Percentiles rank a stretch among this genome's conserved stretches.
Conservation (phyloP, 1,284 basidiomycete species). For the Cerioporus squamosus region DNA sequence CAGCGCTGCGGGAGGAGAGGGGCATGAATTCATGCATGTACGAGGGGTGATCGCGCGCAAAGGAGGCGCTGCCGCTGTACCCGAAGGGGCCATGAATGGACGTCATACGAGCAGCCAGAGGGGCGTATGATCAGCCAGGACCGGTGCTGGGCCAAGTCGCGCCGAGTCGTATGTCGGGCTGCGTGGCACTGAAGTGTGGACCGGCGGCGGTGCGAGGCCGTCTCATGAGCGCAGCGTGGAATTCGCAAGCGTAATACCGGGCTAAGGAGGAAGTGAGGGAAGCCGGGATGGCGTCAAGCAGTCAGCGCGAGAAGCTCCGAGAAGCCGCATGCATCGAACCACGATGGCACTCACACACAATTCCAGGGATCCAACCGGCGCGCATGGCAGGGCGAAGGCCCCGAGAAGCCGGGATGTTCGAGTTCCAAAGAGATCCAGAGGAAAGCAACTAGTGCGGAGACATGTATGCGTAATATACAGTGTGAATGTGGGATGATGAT, state of each 20-base stretch:
- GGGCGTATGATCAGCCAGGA: neutral
- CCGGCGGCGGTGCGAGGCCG: no score
- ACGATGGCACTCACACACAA: conserved; percentile 18
- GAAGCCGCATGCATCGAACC: conserved; percentile 22
- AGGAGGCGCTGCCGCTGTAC: conserved; percentile 2
- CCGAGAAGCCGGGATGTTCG: neutral
- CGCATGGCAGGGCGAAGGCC: neutral
- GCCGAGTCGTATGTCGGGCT: no score
- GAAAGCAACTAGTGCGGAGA: neutral
- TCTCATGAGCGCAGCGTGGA: no score
- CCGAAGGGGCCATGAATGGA: conserved; percentile 5
- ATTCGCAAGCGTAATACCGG: conserved; percentile 3
- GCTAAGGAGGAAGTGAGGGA: conserved; percentile 2
- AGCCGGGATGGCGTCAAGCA: conserved; percentile 13
- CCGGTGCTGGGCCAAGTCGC: no score
- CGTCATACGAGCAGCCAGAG: neutral
- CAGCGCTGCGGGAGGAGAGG: neutral
- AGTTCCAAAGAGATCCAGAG: neutral
- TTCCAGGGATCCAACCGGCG: conserved; percentile 7
- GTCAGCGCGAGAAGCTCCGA: conserved; percentile 24
- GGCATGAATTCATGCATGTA: conserved; percentile 5
- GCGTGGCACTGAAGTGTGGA: no score
- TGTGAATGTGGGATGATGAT: conserved; percentile 11
- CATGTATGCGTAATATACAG: conserved; percentile 23
- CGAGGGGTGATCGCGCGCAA: conserved; percentile 4